Conservation (phyloP, 2,329 filamentous ascomycete genomes). For the Cordyceps sp. region DNA sequence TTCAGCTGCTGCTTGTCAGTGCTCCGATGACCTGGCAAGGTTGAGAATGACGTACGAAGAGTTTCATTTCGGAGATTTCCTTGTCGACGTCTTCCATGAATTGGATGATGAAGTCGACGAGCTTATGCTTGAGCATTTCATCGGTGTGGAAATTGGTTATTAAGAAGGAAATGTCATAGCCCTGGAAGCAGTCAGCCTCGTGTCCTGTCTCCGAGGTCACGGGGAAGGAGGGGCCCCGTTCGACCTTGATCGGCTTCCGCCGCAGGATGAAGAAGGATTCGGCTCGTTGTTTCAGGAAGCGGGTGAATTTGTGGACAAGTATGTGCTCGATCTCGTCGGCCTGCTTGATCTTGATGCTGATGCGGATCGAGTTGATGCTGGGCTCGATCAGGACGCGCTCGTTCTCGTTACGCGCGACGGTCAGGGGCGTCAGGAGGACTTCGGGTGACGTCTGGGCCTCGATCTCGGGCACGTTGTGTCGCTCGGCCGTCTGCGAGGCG, state of each 20-base stretch:
- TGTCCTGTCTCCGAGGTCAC: too few species aligned
- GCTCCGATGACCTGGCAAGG: not conserved
- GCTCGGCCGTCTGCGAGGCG: conserved; percentile 87
- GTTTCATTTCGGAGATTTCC: conserved; percentile 99
- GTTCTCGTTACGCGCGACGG: conserved; percentile 88
- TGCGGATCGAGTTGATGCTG: conserved; percentile 88
- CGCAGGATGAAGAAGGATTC: conserved; percentile 94
- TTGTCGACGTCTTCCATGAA: conserved; percentile 99
- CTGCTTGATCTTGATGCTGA: conserved; percentile 99
- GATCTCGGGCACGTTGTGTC: conserved; percentile 96
- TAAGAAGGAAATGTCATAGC: conserved; percentile 96
- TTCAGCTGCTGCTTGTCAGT: not conserved
- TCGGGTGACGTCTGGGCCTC: conserved; percentile 88
- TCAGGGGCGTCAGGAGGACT: conserved; percentile 80
- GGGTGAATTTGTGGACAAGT: conserved; percentile 93
- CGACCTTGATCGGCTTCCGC: conserved; percentile 85
- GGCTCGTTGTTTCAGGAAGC: conserved; percentile 88
- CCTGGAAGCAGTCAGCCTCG: conserved; percentile 30
- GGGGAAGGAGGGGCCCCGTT: conserved; percentile 8
- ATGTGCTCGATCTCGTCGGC: conserved; percentile 98
- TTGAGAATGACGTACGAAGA: conserved; percentile 60
- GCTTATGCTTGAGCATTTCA: conserved; percentile 96
- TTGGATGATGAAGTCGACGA: conserved; percentile 97
- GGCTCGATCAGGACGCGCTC: conserved; percentile 94
- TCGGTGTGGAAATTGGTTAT: conserved; percentile 99